phyloP scores from a whole-genome alignment of 2,329 filamentous ascomycete species.

The Xylariaceae sp. region DNA sequence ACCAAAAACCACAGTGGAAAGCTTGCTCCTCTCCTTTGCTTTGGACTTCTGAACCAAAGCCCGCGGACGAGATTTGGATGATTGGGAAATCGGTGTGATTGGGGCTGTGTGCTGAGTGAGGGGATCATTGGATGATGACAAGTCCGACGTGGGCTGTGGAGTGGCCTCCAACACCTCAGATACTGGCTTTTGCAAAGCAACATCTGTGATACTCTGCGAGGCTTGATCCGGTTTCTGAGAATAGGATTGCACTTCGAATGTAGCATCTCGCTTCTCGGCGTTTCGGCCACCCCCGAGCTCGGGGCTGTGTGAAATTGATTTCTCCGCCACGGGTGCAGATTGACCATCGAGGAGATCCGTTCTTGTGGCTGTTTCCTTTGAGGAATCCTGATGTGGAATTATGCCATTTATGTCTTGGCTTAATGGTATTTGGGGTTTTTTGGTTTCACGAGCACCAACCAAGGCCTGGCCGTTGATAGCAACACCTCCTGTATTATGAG shows the following conservation, averaged over 20 bases:
- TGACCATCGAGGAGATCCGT: too few relatives aligned
- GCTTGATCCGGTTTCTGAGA: slow-evolving; percentile 9
- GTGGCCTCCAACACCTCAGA: slow-evolving; percentile 26
- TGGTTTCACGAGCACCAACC: too few relatives aligned
- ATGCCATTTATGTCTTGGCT: too few relatives aligned
- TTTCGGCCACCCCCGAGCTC: too few relatives aligned
- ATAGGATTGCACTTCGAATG: background rate
- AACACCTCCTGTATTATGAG: background rate
- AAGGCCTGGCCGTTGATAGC: background rate
- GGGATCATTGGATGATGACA: slow-evolving; percentile 13
- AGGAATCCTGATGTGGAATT: too few relatives aligned
- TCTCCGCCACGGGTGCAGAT: too few relatives aligned
- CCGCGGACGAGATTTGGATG: slow-evolving; percentile 19
- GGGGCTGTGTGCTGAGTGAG: slow-evolving; percentile 12
- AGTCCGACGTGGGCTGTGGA: slow-evolving; percentile 6
- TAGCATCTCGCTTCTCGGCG: slow-evolving; percentile 2
- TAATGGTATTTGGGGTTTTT: too few relatives aligned
- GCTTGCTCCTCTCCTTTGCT: slow-evolving; percentile 58
- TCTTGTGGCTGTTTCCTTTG: too few relatives aligned
- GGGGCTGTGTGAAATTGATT: too few relatives aligned
- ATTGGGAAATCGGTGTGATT: slow-evolving; percentile 27
- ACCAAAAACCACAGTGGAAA: slow-evolving; percentile 75
- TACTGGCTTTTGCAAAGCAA: slow-evolving; percentile 28
- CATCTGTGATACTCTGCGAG: slow-evolving; percentile 23
- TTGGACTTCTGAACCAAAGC: slow-evolving; percentile 45